phyloP scores from a whole-genome alignment of 2,329 filamentous ascomycete species.

The Penicillium polonicum region DNA sequence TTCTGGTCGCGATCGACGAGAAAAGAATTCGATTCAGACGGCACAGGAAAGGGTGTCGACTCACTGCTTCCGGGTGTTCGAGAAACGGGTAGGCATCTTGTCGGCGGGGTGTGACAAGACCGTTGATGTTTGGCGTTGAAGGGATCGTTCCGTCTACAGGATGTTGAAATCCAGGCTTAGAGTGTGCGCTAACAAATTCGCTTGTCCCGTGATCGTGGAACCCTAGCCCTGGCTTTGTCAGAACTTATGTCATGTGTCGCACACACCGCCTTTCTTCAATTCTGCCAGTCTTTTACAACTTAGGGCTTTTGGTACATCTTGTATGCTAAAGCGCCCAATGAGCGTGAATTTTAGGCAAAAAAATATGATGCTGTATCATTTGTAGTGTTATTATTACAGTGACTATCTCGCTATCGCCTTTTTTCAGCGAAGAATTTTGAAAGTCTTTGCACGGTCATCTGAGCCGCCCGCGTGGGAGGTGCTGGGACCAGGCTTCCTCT shows the following conservation, averaged over 20 bases:
- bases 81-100: slow-evolving; percentile 54
- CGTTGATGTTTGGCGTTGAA: slow-evolving; percentile 39
- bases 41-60: slow-evolving; percentile 31
- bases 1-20: slow-evolving; percentile 15
- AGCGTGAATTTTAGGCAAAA: background rate
- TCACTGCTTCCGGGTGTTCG: slow-evolving; percentile 52
- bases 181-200: slow-evolving; percentile 41
- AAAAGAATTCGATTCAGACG: slow-evolving; percentile 15
- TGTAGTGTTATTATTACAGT: background rate
- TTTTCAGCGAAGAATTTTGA: slow-evolving; percentile 35
- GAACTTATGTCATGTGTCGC: background rate
- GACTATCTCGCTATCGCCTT: background rate
- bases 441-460: slow-evolving; percentile 30
- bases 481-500: slow-evolving; percentile 58
- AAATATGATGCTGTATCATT: background rate
- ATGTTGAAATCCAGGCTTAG: slow-evolving; percentile 41
- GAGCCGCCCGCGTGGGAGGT: slow-evolving; percentile 24
- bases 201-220: slow-evolving; percentile 38
- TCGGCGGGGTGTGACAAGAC: slow-evolving; percentile 45
- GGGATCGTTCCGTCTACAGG: slow-evolving; percentile 31
- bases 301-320: background rate
- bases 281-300: slow-evolving; percentile 5
- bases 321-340: background rate
- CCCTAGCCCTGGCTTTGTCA: slow-evolving; percentile 24
- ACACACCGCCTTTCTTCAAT: slow-evolving; percentile 1